Percentiles rank a stretch among this genome's conserved stretches.
Conservation (phyloP, 2,329 filamentous ascomycete species). For the Iodosphaeria phyllophila region DNA sequence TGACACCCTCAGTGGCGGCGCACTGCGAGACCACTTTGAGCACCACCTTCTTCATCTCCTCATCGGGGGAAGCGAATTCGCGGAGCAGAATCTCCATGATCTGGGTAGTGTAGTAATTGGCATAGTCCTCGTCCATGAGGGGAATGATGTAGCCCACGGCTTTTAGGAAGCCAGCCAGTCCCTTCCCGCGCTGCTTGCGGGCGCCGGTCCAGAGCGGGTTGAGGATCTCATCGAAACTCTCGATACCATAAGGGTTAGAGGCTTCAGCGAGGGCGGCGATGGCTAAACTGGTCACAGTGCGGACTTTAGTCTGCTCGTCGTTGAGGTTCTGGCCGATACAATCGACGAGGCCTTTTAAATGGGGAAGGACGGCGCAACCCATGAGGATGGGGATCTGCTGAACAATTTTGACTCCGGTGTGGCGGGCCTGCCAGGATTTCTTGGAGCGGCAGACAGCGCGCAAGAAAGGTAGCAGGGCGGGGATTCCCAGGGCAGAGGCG, state of each 20-base stretch:
- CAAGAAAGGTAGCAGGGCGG: constrained; percentile 83
- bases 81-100: constrained; percentile 97
- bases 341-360: constrained; percentile 88
- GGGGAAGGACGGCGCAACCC: constrained; percentile 90
- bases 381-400: constrained; percentile 98
- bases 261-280: constrained; percentile 92
- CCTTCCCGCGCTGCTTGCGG: constrained; percentile 89
- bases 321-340: constrained; percentile 93
- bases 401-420: constrained; percentile 97
- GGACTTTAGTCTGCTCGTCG: constrained; percentile 94
- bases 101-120: constrained; percentile 95
- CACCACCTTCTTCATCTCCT: constrained; percentile 99
- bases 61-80: constrained; percentile 91
- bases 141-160: constrained; percentile 97
- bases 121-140: constrained; percentile 98
- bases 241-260: constrained; percentile 95
- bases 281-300: constrained; percentile 86
- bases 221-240: constrained; percentile 94
- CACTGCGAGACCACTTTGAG: constrained; percentile 95
- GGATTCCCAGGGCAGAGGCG: constrained; percentile 87
- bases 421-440: constrained; percentile 96
- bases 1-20: constrained; percentile 85
- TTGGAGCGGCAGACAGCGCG: constrained; percentile 93
- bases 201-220: constrained; percentile 96
- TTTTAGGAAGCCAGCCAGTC: constrained; percentile 87